phyloP scores from a whole-genome alignment of 2,329 filamentous ascomycete species.

The Cercospora zeina region DNA sequence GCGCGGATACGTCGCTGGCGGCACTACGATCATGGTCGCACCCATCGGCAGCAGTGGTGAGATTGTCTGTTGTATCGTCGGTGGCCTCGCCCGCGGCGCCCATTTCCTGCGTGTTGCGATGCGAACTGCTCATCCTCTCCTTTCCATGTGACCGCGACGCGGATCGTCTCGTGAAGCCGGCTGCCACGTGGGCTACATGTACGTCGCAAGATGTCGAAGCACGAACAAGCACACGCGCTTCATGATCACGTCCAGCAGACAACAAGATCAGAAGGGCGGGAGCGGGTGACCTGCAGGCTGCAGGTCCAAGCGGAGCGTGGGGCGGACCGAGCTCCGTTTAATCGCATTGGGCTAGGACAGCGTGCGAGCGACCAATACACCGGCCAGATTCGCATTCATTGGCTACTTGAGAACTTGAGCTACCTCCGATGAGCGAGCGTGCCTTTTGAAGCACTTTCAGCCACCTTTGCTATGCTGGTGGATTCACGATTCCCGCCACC shows the following conservation, averaged over 20 bases:
- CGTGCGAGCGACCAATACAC: no score
- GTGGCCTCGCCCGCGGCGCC: background rate
- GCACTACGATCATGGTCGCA: background rate
- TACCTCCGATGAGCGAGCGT: background rate
- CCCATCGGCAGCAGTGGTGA: background rate
- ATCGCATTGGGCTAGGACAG: background rate
- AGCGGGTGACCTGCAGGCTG: background rate
- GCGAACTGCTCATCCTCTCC: conserved; percentile 7
- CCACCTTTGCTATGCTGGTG: background rate
- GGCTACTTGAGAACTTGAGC: background rate
- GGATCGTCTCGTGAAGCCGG: background rate
- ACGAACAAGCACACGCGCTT: background rate
- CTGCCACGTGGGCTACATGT: background rate
- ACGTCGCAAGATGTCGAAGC: background rate
- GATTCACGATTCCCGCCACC: conserved; percentile 49
- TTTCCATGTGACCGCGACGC: conserved; percentile 6
- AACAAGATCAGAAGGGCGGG: background rate
- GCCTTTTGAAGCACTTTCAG: background rate
- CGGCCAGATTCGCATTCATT: no score
- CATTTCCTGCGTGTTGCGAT: conserved; percentile 2
- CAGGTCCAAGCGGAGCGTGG: background rate
- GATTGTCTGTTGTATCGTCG: background rate
- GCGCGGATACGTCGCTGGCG: conserved; percentile 2
- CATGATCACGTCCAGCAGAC: background rate
- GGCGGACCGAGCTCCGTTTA: background rate